Percentiles rank a stretch among this genome's conserved stretches.
Evolutionary conservation across 257 asterid species (phyloP).

Genomic region (Lavandula angustifolia): DNA sequence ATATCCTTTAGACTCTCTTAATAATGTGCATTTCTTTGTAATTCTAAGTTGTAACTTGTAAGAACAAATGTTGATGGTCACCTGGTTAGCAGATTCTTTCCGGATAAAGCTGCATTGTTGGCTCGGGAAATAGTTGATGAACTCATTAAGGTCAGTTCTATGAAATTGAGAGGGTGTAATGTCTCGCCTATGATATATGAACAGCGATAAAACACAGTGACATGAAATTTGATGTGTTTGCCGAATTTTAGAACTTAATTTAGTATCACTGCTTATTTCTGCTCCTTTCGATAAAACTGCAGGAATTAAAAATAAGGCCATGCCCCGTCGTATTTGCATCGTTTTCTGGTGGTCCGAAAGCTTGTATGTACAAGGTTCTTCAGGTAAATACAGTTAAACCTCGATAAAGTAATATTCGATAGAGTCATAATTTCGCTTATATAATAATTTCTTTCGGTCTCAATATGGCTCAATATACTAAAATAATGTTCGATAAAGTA

Average conservation of each 20-base stretch:
- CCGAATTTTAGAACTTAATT: conserved; percentile 16
- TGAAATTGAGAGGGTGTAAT: conserved; percentile 1
- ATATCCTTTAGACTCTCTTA: background rate
- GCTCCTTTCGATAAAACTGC: conserved; percentile 22
- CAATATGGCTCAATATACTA: too few species aligned
- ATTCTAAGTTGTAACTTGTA: background rate
- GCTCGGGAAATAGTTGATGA: conserved; percentile 35
- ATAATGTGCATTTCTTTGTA: background rate
- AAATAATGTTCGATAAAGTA: too few species aligned
- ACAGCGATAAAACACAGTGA: background rate
- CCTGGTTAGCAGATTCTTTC: conserved; percentile 30
- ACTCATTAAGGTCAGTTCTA: conserved; percentile 32
- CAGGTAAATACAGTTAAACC: conserved; percentile 85
- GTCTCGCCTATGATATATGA: too few species aligned
- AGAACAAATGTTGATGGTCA: background rate
- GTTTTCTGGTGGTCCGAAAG: conserved; percentile 94
- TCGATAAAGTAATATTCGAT: too few species aligned
- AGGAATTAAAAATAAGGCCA: conserved; percentile 87
- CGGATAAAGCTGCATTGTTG: conserved; percentile 29
- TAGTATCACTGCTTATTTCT: conserved; percentile 8
- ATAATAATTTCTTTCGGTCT: too few species aligned
- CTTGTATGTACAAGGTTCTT: conserved; percentile 92
- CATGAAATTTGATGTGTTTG: conserved; percentile 9
- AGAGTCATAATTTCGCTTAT: too few species aligned
- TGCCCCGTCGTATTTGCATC: conserved; percentile 94